Percentiles rank a stretch among this genome's conserved stretches.
Evolutionary conservation across 2,329 filamentous ascomycete species (phyloP).

Genomic region (Waltergamsia citrina): DNA sequence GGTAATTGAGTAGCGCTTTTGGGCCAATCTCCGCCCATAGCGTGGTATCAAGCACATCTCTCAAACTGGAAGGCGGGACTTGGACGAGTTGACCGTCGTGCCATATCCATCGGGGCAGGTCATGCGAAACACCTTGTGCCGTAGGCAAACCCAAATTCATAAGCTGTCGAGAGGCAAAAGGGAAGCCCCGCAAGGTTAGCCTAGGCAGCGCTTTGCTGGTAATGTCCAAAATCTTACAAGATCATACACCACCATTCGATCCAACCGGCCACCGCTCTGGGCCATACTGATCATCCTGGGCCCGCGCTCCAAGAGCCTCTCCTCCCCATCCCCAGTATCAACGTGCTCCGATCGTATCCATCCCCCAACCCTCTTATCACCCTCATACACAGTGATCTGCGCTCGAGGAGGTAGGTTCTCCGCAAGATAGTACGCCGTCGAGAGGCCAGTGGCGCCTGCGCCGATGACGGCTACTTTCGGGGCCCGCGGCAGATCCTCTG

Average conservation of each 20-base stretch:
- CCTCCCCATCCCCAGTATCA: constrained; percentile 40
- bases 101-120: constrained; percentile 1
- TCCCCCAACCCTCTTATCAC: constrained; percentile 60
- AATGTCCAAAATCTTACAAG: too few species aligned
- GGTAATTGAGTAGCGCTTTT: constrained; percentile 13
- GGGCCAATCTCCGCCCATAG: constrained; percentile 20
- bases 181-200: too few species aligned
- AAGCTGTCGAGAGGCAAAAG: too few species aligned
- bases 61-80: constrained; percentile 1
- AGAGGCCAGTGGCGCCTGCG: constrained; percentile 74
- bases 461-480: constrained; percentile 57
- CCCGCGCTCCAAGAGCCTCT: constrained; percentile 72
- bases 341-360: constrained; percentile 69
- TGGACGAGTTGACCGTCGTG: background rate
- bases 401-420: constrained; percentile 52
- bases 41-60: constrained; percentile 4
- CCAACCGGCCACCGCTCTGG: constrained; percentile 13
- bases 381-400: constrained; percentile 76
- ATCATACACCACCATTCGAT: constrained; percentile 58
- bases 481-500: background rate
- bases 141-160: too few species aligned
- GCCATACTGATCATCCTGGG: constrained; percentile 59
- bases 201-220: too few species aligned
- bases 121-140: too few species aligned
- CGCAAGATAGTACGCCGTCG: constrained; percentile 67